A percentile compares a stretch with the other conserved stretches of the same genome.
Conservation (phyloP, 495 filamentous ascomycete genomes). For the Apodospora peruviana region DNA sequence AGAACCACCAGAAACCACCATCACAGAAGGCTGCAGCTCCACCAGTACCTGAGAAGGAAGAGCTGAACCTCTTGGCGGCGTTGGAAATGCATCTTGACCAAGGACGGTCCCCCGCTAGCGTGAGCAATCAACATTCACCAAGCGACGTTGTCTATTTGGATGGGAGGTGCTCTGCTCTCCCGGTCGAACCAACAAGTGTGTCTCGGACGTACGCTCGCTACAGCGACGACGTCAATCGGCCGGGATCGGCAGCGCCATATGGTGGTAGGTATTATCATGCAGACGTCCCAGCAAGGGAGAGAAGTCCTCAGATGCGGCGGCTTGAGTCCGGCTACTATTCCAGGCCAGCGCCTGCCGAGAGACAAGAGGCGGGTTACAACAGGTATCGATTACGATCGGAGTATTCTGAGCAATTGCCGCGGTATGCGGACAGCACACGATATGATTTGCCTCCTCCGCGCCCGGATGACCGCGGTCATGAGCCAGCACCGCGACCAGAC, state of each 20-base stretch:
- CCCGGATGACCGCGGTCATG: conserved; percentile 12
- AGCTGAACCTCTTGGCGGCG: conserved; percentile 11
- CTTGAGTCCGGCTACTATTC: conserved; percentile 4
- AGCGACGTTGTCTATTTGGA: not conserved
- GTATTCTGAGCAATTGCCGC: conserved; percentile 3
- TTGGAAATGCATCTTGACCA: conserved; percentile 18
- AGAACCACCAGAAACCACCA: not conserved
- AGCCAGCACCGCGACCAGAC: conserved; percentile 18
- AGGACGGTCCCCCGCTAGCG: not conserved
- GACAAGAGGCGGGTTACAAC: not conserved
- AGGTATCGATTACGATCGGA: not conserved
- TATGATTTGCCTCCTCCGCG: conserved; percentile 11
- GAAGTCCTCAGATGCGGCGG: not conserved
- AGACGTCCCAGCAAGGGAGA: not conserved
- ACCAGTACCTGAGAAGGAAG: not conserved
- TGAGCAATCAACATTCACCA: not conserved
- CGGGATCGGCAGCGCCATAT: not conserved
- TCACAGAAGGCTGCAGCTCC: not conserved
- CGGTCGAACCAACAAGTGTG: not conserved
- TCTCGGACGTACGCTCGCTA: not conserved
- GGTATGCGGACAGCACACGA: conserved; percentile 8
- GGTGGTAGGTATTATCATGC: conserved; percentile 3
- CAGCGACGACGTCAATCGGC: not conserved
- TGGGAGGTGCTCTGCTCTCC: not conserved
- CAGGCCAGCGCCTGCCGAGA: not conserved